Percentiles rank a stretch among this genome's conserved stretches.
Conservation (phyloP, 148 eudicot species). For the Nepenthes mirabilis region DNA sequence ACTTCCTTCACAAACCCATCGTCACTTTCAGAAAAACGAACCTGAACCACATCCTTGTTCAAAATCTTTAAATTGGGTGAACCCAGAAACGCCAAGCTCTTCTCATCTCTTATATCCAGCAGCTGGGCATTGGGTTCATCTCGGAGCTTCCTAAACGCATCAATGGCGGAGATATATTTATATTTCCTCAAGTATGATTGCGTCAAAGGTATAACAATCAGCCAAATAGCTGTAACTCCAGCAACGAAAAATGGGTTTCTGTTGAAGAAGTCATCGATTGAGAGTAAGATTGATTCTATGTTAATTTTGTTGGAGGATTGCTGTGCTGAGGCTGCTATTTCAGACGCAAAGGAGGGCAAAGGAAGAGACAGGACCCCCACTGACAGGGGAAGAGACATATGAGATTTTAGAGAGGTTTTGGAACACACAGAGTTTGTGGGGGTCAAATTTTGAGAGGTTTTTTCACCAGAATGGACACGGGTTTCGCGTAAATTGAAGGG, state of each 20-base stretch:
- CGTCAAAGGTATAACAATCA: constrained; percentile 49
- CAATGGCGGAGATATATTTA: constrained; percentile 52
- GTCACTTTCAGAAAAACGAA: constrained; percentile 45
- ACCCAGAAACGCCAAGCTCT: constrained; percentile 36
- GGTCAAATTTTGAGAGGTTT: constrained; percentile 6
- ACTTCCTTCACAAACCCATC: constrained; percentile 60
- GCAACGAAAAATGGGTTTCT: constrained; percentile 71
- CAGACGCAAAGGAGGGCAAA: constrained; percentile 48
- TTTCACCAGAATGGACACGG: not conserved
- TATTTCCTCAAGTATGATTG: constrained; percentile 52
- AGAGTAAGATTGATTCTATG: constrained; percentile 44
- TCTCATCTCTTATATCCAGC: constrained; percentile 76
- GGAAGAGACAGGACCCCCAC: constrained; percentile 24
- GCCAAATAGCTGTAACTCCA: constrained; percentile 67
- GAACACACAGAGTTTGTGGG: constrained; percentile 10
- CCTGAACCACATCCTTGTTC: constrained; percentile 42
- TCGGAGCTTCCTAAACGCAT: constrained; percentile 57
- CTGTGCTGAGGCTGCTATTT: constrained; percentile 21
- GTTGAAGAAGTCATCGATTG: constrained; percentile 63
- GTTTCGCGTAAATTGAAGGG: not conserved
- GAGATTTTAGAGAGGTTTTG: constrained; percentile 24
- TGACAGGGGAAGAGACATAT: constrained; percentile 23
- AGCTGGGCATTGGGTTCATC: constrained; percentile 58
- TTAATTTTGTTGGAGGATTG: constrained; percentile 43
- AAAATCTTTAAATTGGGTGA: constrained; percentile 71